phyloP scores from a whole-genome alignment of 176 grass and related monocot genomes.

The Musa schizocarpa region DNA sequence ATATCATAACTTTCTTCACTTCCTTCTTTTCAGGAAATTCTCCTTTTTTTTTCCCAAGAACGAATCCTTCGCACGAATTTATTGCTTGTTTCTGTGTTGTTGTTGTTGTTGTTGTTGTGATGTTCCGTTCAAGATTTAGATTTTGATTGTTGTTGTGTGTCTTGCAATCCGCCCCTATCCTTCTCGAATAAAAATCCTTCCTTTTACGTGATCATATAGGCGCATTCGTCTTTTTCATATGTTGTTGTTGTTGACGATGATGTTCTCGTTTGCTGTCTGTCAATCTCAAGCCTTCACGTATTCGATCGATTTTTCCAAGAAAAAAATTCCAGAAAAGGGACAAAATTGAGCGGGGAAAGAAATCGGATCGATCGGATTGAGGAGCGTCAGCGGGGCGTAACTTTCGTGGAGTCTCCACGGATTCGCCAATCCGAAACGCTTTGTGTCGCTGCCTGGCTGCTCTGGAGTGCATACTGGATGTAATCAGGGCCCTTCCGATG shows the following conservation, averaged over 20 bases:
- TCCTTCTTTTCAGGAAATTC: not conserved
- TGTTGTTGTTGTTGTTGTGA: not conserved
- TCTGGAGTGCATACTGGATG: conserved; percentile 44
- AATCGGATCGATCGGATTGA: not conserved
- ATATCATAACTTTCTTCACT: no score
- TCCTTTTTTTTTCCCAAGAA: not conserved
- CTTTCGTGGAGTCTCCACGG: not conserved
- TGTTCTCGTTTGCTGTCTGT: not conserved
- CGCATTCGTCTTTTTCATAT: not conserved
- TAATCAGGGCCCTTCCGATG: conserved; percentile 38
- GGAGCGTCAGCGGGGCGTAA: not conserved
- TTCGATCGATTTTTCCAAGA: not conserved
- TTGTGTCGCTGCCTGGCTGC: conserved; percentile 13
- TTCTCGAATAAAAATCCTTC: not conserved
- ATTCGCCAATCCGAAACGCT: not conserved
- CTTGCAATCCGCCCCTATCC: no score
- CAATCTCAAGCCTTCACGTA: not conserved
- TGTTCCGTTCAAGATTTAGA: not conserved
- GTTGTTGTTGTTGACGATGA: not conserved
- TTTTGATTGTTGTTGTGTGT: not conserved
- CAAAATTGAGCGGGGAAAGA: not conserved
- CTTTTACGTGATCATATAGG: not conserved
- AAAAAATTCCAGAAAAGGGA: not conserved
- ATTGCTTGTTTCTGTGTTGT: no score
- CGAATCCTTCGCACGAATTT: not conserved